These are phyloP conservation scores for Acanthamoeba quina DNA, from an alignment of 208 protist genomes.

Conservation along the genomic window DNA sequence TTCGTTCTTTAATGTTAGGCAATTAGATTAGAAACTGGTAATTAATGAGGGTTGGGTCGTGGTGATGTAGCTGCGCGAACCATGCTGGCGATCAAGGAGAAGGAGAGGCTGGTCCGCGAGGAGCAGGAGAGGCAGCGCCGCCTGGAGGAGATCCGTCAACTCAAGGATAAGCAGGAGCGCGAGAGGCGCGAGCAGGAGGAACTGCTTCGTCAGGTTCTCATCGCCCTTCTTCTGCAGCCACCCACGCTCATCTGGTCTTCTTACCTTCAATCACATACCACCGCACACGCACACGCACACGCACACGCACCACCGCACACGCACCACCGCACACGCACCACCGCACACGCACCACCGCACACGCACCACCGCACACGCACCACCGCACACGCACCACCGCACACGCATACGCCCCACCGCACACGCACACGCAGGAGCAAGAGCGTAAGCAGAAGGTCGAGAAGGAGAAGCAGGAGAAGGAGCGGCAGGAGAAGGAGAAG, in stretches of 20 bases:
- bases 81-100: slow-evolving; percentile 73
- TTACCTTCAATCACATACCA: not conserved
- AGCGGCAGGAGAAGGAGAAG: slow-evolving; percentile 55
- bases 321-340: too few relatives aligned
- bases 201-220: not conserved
- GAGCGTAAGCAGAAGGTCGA: slow-evolving; percentile 60
- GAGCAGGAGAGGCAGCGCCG: slow-evolving; percentile 67
- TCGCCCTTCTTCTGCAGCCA: not conserved
- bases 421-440: slow-evolving; percentile 6
- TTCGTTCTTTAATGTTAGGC: too few relatives aligned
- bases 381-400: too few relatives aligned
- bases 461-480: slow-evolving; percentile 54
- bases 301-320: not conserved
- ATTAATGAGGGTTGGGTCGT: not conserved
- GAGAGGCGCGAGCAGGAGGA: slow-evolving; percentile 67
- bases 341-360: too few relatives aligned
- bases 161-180: slow-evolving; percentile 68
- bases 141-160: slow-evolving; percentile 48
- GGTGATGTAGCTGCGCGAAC: not conserved
- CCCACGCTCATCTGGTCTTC: not conserved
- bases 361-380: too few relatives aligned
- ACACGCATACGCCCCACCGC: too few relatives aligned
- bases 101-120: not conserved
- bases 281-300: not conserved
- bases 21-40: too few relatives aligned